Base-by-base conservation (phyloP, 495 filamentous ascomycete genomes). In the Apiosordaria backusii region DNA sequence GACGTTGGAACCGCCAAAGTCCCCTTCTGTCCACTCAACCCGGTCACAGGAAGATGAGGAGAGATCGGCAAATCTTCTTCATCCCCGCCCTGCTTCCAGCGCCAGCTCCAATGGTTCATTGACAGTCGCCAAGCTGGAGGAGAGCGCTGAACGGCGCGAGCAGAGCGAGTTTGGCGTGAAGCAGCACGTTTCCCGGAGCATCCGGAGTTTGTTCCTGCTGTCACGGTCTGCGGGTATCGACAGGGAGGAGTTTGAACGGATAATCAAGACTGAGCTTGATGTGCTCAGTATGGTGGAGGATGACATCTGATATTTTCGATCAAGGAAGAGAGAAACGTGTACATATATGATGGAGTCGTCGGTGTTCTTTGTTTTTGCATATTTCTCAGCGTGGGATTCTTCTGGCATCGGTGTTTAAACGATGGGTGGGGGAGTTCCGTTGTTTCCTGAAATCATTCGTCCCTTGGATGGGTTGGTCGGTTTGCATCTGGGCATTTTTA, bases 171-270 rank as follows among this genome's bases (percentile, higher is more conserved):
- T 90, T 16, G 93, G 89, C 3, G 87, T 97, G 22, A 91, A 92
- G 76, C 92, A 96, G 76, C 95, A 97, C 76, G 89, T 99, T 25
- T 86, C 89, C 54, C 87, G 90, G 6, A 93, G 88, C 72, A 87
- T 99, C 66, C 93, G 96, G 82, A 95, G 91, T 75, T 75, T 99
- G 67, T 97, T 89, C 72, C 81, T 92, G 50, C 79, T 99, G 35
- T 92, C 92, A 54, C 86, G 87, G 71, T 84, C 86, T 18, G 87
- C 87, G 21, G 95, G 95, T 2, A 92, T 99, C 67, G 88, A 91
- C 58, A 82, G 91, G 59, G 83, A 84, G 25, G 93, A 97, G 68
- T 97, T 99, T 78, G 90, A 93, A 77, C 79, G 85, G 61, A 75
- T 97, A 66, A 85, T 99, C 2, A 82, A 84, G 77, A 91, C 84